A percentile compares a stretch with the other conserved stretches of the same genome.
Conservation (phyloP, 2,329 filamentous ascomycete species). For the Beauveria scarabaeidicola region DNA sequence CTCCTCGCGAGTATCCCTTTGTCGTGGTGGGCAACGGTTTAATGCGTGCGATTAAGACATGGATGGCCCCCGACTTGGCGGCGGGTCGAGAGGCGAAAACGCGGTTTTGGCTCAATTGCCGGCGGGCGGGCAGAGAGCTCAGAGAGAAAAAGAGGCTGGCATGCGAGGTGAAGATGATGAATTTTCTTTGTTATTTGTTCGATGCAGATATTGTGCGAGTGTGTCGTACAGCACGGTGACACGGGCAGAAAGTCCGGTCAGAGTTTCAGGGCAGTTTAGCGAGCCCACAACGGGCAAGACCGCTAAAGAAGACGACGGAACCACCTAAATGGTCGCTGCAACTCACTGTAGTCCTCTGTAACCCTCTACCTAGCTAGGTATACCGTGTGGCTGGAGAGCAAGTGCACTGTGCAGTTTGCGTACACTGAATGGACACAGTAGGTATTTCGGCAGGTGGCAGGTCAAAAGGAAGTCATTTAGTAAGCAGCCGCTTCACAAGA, state of each 20-base stretch:
- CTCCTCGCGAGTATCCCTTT: background rate
- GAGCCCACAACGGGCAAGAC: background rate
- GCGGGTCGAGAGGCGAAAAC: background rate
- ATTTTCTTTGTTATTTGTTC: background rate
- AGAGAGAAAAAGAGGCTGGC: background rate
- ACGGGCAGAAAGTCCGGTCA: background rate
- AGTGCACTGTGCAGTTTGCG: background rate
- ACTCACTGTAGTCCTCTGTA: background rate
- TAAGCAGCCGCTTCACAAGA: background rate
- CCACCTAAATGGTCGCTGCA: background rate
- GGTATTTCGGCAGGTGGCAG: no score
- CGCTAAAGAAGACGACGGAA: background rate
- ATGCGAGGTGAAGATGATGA: background rate
- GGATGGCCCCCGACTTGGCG: background rate
- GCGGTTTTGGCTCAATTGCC: slow-evolving; percentile 3
- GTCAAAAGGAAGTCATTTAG: background rate
- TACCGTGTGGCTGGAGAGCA: no score
- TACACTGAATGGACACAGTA: background rate
- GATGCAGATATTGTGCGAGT: background rate
- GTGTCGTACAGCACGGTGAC: background rate
- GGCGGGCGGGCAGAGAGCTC: background rate
- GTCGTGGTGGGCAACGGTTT: background rate
- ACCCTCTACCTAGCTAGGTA: no score
- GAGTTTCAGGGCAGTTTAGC: background rate
- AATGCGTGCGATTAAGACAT: slow-evolving; percentile 2